Evolutionary conservation across 371 early-diverging fungal genomes (phyloP).

Genomic region (Racocetra persica): DNA sequence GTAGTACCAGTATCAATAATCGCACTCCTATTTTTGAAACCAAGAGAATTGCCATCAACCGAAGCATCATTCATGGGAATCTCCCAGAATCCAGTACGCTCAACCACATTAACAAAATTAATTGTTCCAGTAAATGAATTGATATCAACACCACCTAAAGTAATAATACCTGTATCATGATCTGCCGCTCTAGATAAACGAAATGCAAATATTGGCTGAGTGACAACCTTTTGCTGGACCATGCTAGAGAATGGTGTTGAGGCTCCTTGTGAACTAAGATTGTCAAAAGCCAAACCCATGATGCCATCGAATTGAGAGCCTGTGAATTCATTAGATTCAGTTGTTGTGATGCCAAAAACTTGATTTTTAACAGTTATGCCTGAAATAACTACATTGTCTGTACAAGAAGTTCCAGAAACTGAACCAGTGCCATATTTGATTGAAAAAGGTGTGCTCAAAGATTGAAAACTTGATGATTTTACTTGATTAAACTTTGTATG

Average conservation of each 20-base stretch:
- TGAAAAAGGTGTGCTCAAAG: constrained; percentile 40
- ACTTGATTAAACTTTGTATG: constrained; percentile 48
- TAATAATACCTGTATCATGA: constrained; percentile 46
- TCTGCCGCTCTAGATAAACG: constrained; percentile 41
- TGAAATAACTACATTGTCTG: constrained; percentile 54
- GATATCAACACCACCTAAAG: constrained; percentile 25
- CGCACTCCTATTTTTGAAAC: constrained; percentile 39
- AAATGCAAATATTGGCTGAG: constrained; percentile 43
- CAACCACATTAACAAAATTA: not conserved
- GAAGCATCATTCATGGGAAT: constrained; percentile 47
- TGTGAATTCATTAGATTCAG: constrained; percentile 48
- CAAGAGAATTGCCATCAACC: constrained; percentile 40
- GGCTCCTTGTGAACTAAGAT: constrained; percentile 39
- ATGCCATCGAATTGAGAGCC: constrained; percentile 52
- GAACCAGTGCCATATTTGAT: constrained; percentile 56
- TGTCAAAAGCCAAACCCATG: constrained; percentile 53
- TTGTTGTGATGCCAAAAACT: constrained; percentile 56
- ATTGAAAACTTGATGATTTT: constrained; percentile 49
- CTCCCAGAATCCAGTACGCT: constrained; percentile 55
- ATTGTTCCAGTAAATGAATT: not conserved
- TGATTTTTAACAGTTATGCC: constrained; percentile 50
- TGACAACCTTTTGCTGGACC: constrained; percentile 47
- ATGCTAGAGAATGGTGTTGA: constrained; percentile 43
- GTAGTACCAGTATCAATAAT: constrained; percentile 61
- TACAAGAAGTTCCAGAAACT: constrained; percentile 56